Percentiles rank a stretch among this genome's conserved stretches.
These are phyloP conservation scores for Wallacemonas sp. DNA, from an alignment of 208 protist species.

Conservation along the genomic window DNA sequence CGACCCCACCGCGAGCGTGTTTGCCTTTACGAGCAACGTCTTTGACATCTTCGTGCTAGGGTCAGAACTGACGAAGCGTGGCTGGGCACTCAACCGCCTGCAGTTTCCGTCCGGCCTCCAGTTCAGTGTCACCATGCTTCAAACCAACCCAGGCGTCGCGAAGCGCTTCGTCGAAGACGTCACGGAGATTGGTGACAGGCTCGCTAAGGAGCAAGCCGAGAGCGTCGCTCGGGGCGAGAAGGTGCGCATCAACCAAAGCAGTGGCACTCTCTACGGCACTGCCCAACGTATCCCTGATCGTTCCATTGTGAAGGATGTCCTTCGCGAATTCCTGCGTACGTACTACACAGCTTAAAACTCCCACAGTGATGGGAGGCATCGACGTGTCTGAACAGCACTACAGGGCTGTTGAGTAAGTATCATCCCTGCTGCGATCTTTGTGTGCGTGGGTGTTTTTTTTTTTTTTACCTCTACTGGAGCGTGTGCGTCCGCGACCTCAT, in stretches of 20 bases:
- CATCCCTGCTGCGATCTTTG: too few species aligned
- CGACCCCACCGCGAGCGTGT: slow-evolving; percentile 73
- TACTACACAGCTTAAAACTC: slow-evolving; percentile 68
- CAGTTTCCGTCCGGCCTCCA: slow-evolving; percentile 94
- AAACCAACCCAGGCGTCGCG: slow-evolving; percentile 70
- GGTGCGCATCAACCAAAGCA: slow-evolving; percentile 18
- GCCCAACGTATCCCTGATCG: slow-evolving; percentile 90
- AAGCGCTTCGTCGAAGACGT: slow-evolving; percentile 82
- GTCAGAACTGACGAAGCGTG: slow-evolving; percentile 70
- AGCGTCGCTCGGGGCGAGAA: slow-evolving; percentile 39
- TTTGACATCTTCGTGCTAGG: slow-evolving; percentile 93
- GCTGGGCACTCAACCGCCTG: slow-evolving; percentile 94
- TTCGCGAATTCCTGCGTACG: slow-evolving; percentile 73
- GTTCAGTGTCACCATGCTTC: slow-evolving; percentile 90
- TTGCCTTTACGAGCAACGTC: slow-evolving; percentile 82
- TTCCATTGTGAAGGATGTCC: slow-evolving; percentile 86
- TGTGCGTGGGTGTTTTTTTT: not conserved
- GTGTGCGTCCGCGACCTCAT: too few species aligned
- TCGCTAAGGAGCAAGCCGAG: slow-evolving; percentile 35
- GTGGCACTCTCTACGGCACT: slow-evolving; percentile 93
- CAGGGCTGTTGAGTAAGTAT: too few species aligned
- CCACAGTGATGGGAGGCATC: not conserved
- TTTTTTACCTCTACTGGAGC: slow-evolving; percentile 23
- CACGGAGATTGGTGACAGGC: slow-evolving; percentile 31
- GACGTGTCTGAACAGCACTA: too few species aligned